These are phyloP conservation scores for Penicillium daleae DNA, from an alignment of 495 filamentous ascomycete genomes.

Conservation along the genomic window DNA sequence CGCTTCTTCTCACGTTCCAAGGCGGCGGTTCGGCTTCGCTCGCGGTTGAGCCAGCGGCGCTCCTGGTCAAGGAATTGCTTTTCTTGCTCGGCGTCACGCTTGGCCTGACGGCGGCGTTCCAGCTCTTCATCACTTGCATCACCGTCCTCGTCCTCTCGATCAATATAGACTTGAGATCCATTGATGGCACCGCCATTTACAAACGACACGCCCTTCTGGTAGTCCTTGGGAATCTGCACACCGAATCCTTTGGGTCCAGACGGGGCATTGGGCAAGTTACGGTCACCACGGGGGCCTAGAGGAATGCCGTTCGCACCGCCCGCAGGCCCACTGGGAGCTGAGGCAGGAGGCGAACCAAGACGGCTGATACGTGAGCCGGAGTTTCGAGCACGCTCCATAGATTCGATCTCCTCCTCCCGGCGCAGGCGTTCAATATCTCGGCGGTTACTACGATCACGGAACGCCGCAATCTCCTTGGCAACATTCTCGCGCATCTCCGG, in stretches of 20 bases:
- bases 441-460: slow-evolving; percentile 85
- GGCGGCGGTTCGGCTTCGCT: slow-evolving; percentile 79
- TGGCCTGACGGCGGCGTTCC: slow-evolving; percentile 69
- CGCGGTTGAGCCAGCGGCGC: slow-evolving; percentile 86
- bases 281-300: slow-evolving; percentile 78
- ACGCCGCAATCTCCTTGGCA: slow-evolving; percentile 90
- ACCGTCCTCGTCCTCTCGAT: slow-evolving; percentile 84
- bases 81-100: slow-evolving; percentile 73
- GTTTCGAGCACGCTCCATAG: slow-evolving; percentile 77
- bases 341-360: slow-evolving; percentile 66
- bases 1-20: slow-evolving; percentile 80
- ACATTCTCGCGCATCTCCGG: slow-evolving; percentile 97
- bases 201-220: slow-evolving; percentile 82
- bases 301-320: slow-evolving; percentile 83
- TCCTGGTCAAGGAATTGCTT: slow-evolving; percentile 86
- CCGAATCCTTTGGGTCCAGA: slow-evolving; percentile 77
- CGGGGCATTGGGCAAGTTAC: slow-evolving; percentile 73
- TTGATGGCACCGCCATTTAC: slow-evolving; percentile 80
- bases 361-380: slow-evolving; percentile 66
- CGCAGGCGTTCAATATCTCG: slow-evolving; percentile 86
- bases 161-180: slow-evolving; percentile 55
- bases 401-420: slow-evolving; percentile 90
- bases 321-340: slow-evolving; percentile 72
- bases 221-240: slow-evolving; percentile 73
- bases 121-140: slow-evolving; percentile 87